These are phyloP conservation scores for Microbotryum intermedium DNA, from an alignment of 1,284 basidiomycete species.

Conservation along the genomic window DNA sequence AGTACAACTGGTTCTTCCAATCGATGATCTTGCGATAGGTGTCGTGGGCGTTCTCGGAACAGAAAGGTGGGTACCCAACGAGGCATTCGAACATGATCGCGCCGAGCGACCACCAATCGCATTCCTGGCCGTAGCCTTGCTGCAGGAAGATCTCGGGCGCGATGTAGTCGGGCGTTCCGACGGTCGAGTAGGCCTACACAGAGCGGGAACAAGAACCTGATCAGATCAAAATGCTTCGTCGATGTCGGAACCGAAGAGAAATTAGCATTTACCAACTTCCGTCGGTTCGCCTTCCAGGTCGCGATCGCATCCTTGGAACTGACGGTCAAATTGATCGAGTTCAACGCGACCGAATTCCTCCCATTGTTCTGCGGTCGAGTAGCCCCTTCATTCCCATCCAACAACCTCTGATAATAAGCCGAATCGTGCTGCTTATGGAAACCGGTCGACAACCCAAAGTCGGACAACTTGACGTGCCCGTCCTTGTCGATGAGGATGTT, in stretches of 20 bases:
- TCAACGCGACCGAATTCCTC: slow-evolving; percentile 89
- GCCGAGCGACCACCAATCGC: slow-evolving; percentile 43
- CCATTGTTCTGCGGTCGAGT: slow-evolving; percentile 16
- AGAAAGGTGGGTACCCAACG: slow-evolving; percentile 49
- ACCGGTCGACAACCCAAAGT: slow-evolving; percentile 89
- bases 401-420: slow-evolving; percentile 85
- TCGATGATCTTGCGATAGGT: slow-evolving; percentile 98
- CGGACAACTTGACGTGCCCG: slow-evolving; percentile 90
- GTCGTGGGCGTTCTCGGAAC: slow-evolving; percentile 78
- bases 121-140: slow-evolving; percentile 92
- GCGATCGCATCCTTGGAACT: slow-evolving; percentile 86
- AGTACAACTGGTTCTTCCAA: slow-evolving; percentile 80
- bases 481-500: slow-evolving; percentile 94
- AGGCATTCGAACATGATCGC: slow-evolving; percentile 99
- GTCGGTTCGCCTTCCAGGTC: slow-evolving; percentile 97
- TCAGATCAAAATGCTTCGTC: background rate
- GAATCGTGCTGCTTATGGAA: slow-evolving; percentile 93
- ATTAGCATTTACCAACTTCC: slow-evolving; percentile 66
- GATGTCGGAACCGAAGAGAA: background rate
- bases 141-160: slow-evolving; percentile 97
- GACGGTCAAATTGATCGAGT: slow-evolving; percentile 90
- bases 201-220: background rate
- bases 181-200: slow-evolving; percentile 84
- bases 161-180: slow-evolving; percentile 98
- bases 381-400: slow-evolving; percentile 50